phyloP scores from a whole-genome alignment of 2,329 filamentous ascomycete species.

The Graphiopsis chlorocephala region DNA sequence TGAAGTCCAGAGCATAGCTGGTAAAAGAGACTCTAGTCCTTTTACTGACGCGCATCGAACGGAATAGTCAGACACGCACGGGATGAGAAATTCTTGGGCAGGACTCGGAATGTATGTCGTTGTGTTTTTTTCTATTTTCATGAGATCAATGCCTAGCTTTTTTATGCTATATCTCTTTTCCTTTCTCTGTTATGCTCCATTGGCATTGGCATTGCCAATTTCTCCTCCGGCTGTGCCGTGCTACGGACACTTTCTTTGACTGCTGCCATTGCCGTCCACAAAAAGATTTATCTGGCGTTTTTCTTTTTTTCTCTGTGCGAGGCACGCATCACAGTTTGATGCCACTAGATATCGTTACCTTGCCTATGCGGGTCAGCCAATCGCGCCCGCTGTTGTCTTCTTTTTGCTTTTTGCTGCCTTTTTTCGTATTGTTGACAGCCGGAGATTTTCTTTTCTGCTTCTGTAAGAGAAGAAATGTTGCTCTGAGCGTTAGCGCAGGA shows the following conservation, averaged over 20 bases:
- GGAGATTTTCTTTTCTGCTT: neutral
- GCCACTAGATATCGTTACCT: neutral
- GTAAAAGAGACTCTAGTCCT: conserved; percentile 32
- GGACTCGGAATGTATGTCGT: neutral
- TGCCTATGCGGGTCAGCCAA: neutral
- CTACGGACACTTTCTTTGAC: no score
- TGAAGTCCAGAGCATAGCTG: conserved; percentile 25
- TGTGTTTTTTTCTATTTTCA: neutral
- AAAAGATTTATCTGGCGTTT: neutral
- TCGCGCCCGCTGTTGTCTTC: neutral
- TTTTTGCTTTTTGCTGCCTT: neutral
- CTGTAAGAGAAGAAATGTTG: neutral
- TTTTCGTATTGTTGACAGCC: neutral
- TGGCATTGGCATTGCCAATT: neutral
- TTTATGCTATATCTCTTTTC: neutral
- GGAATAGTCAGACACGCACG: conserved; percentile 4
- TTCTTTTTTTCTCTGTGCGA: neutral
- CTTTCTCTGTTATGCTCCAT: neutral
- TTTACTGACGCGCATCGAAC: conserved; percentile 33
- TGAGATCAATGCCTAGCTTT: neutral
- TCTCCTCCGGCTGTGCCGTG: neutral
- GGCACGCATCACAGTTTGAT: neutral
- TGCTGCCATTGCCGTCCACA: neutral
- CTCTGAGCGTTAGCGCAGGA: neutral
- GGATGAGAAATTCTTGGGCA: neutral